These are phyloP conservation scores for Neurospora sp. DNA, from an alignment of 2,329 filamentous ascomycete genomes.

Conservation along the genomic window DNA sequence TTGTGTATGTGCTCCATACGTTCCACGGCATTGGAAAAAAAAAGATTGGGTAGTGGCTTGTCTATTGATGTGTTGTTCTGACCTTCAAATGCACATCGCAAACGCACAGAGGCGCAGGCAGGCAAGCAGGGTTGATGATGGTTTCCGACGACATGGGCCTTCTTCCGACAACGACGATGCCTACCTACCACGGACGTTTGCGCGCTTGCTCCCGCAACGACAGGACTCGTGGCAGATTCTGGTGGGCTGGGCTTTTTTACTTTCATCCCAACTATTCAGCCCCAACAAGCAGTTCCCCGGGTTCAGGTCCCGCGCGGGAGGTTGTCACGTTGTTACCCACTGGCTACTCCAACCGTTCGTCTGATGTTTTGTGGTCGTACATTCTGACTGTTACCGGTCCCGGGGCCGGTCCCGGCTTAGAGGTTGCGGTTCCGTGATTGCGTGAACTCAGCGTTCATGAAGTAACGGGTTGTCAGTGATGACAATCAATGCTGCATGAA, in stretches of 20 bases:
- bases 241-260: neutral
- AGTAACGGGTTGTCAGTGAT: neutral
- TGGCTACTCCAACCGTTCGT: neutral
- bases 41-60: neutral
- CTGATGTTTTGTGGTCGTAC: neutral
- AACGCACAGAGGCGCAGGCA: neutral
- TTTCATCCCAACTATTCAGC: neutral
- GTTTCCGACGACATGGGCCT: neutral
- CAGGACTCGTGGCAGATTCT: neutral
- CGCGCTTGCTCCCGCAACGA: neutral
- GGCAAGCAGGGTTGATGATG: neutral
- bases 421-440: neutral
- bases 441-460: neutral
- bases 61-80: neutral
- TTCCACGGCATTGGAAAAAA: neutral
- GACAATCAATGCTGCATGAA: neutral
- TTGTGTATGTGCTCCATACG: neutral
- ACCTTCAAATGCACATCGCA: neutral
- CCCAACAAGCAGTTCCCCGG: neutral
- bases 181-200: neutral
- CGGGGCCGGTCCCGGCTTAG: neutral
- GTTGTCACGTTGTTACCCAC: neutral
- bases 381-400: neutral
- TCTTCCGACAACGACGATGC: neutral
- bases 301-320: neutral